Percentiles rank a stretch among this genome's conserved stretches.
phyloP scores from a whole-genome alignment of 1,139 yeast species.

The Blastobotrys arbuscula region DNA sequence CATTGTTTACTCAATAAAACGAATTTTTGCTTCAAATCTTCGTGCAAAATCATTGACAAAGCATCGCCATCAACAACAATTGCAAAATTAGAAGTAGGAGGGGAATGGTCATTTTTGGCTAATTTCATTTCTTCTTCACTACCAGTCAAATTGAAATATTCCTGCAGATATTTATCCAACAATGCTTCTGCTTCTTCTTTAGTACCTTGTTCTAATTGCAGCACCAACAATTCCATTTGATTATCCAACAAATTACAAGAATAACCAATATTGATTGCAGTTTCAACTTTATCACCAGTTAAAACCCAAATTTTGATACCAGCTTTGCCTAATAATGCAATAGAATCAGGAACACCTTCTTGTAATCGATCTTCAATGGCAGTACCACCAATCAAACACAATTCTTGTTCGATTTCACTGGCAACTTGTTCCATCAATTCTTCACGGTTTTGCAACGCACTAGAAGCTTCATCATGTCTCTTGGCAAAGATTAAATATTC shows the following conservation, averaged over 20 bases:
- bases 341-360: constrained; percentile 91
- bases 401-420: constrained; percentile 67
- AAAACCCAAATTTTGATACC: constrained; percentile 94
- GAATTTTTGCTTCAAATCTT: constrained; percentile 52
- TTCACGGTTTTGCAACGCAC: constrained; percentile 73
- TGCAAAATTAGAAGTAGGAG: constrained; percentile 73
- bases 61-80: constrained; percentile 93
- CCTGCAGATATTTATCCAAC: constrained; percentile 52
- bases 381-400: constrained; percentile 80
- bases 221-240: constrained; percentile 76
- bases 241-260: constrained; percentile 83
- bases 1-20: constrained; percentile 86
- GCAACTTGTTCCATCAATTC: constrained; percentile 67
- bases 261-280: constrained; percentile 94
- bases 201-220: constrained; percentile 39
- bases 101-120: constrained; percentile 66
- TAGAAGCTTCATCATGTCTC: constrained; percentile 62
- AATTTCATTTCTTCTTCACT: constrained; percentile 48
- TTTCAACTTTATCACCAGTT: constrained; percentile 94
- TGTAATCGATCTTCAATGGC: constrained; percentile 94
- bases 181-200: constrained; percentile 46
- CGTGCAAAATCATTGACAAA: constrained; percentile 59
- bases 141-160: constrained; percentile 60
- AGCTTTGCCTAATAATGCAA: constrained; percentile 72
- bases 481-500: constrained; percentile 63